Conservation (phyloP, 768 basidiomycete species). For the Pulveroboletus sp. region DNA sequence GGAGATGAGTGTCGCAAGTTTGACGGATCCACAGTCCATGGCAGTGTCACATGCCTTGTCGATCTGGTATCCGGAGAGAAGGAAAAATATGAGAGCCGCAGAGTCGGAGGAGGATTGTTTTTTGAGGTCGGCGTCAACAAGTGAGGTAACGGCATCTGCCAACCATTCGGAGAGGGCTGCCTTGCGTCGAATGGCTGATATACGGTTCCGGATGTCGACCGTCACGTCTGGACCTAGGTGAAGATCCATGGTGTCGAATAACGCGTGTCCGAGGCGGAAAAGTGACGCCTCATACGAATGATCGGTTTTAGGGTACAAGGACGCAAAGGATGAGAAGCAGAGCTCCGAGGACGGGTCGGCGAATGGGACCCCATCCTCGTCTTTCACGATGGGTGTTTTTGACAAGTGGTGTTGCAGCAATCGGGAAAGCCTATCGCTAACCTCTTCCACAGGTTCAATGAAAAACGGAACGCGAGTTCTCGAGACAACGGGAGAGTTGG, state of each 20-base stretch:
- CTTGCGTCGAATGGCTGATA: conserved; percentile 66
- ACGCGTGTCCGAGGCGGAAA: conserved; percentile 82
- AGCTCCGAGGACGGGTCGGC: conserved; percentile 61
- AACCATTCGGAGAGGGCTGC: conserved; percentile 83
- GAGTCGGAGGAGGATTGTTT: conserved; percentile 41
- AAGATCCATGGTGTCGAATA: conserved; percentile 84
- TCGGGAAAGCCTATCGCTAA: conserved; percentile 46
- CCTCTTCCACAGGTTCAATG: conserved; percentile 30
- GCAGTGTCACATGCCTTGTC: conserved; percentile 75
- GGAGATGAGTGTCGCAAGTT: conserved; percentile 84
- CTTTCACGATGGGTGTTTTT: conserved; percentile 64
- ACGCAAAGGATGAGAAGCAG: conserved; percentile 73
- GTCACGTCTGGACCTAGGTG: conserved; percentile 49
- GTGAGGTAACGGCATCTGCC: conserved; percentile 60
- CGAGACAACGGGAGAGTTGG: conserved; percentile 60
- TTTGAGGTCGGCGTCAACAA: conserved; percentile 69
- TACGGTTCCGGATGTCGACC: conserved; percentile 58
- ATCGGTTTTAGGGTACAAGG: conserved; percentile 69
- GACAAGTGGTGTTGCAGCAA: conserved; percentile 75
- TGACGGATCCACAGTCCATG: conserved; percentile 70
- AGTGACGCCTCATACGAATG: conserved; percentile 69
- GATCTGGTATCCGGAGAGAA: conserved; percentile 86
- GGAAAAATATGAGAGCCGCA: conserved; percentile 61
- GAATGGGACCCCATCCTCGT: conserved; percentile 67
- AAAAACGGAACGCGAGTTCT: conserved; percentile 47